A percentile compares a stretch with the other conserved stretches of the same genome.
Evolutionary conservation across 345 rosid genomes (phyloP).

Genomic region (Gossypium thurberi): DNA sequence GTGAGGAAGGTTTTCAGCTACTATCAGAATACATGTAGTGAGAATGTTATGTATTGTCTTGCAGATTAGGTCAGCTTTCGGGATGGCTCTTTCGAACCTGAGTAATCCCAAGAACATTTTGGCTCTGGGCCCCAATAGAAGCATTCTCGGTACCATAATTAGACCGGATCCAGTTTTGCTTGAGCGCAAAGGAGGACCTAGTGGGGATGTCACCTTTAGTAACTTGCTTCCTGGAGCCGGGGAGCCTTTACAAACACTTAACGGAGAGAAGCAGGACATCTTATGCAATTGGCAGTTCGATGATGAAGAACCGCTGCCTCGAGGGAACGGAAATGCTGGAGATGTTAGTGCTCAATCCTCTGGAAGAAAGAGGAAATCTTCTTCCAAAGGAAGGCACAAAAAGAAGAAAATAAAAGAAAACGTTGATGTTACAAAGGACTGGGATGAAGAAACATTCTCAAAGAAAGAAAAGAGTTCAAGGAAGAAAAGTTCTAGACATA

Average conservation of each 20-base stretch:
- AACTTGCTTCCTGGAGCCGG: slow-evolving; percentile 37
- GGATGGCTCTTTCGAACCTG: slow-evolving; percentile 66
- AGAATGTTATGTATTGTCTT: slow-evolving; percentile 8
- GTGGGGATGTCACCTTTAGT: slow-evolving; percentile 57
- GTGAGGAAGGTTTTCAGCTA: background rate
- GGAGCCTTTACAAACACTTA: background rate
- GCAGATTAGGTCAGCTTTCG: slow-evolving; percentile 92
- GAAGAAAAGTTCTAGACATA: slow-evolving; percentile 26
- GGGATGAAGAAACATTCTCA: background rate
- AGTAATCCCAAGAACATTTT: slow-evolving; percentile 58
- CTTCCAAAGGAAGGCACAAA: slow-evolving; percentile 31
- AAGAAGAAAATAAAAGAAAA: slow-evolving; percentile 37
- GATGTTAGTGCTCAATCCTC: slow-evolving; percentile 36
- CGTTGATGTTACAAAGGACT: slow-evolving; percentile 14
- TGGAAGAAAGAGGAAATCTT: slow-evolving; percentile 48
- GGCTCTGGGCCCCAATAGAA: slow-evolving; percentile 58
- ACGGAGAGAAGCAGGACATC: background rate
- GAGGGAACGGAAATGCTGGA: slow-evolving; percentile 37
- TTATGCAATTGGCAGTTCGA: slow-evolving; percentile 23
- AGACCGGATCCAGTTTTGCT: slow-evolving; percentile 67
- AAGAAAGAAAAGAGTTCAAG: slow-evolving; percentile 24
- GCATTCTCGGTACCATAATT: slow-evolving; percentile 89
- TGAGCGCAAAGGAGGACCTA: slow-evolving; percentile 73
- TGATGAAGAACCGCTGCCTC: slow-evolving; percentile 62
- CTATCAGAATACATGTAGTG: background rate